These are phyloP conservation scores for Alternaria triticina DNA, from an alignment of 2,329 filamentous ascomycete species.

Conservation along the genomic window DNA sequence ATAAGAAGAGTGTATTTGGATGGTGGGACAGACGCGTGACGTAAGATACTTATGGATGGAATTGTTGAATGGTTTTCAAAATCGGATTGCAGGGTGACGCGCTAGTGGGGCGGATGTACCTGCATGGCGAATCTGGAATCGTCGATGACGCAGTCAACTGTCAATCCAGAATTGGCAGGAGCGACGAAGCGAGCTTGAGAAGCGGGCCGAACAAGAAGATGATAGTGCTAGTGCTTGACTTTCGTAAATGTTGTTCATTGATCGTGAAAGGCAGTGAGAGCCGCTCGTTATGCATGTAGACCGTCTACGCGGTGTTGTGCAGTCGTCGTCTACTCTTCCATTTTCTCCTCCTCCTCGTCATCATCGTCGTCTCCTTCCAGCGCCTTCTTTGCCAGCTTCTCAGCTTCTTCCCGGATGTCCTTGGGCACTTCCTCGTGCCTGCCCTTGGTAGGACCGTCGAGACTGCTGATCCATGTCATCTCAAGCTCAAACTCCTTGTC, in stretches of 20 bases:
- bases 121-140: conserved; percentile 6
- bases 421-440: conserved; percentile 92
- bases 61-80: conserved; percentile 4
- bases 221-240: conserved; percentile 4
- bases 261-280: conserved; percentile 25
- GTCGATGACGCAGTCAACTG: conserved; percentile 18
- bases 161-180: conserved; percentile 2
- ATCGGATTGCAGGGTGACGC: conserved; percentile 14
- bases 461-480: conserved; percentile 95
- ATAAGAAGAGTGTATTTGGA: neutral
- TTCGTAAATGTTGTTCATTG: conserved; percentile 8
- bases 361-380: conserved; percentile 85
- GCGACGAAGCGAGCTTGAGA: conserved; percentile 1
- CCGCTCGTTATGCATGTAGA: conserved; percentile 32
- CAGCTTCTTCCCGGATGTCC: conserved; percentile 87
- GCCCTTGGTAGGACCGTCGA: conserved; percentile 87
- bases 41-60: neutral
- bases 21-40: neutral
- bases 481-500: conserved; percentile 99
- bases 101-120: conserved; percentile 23
- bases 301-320: conserved; percentile 35
- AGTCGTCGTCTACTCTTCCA: conserved; percentile 74
- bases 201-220: neutral
- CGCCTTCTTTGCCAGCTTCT: conserved; percentile 88
- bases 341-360: conserved; percentile 80